phyloP scores from a whole-genome alignment of 257 asterid genomes.

The Salvia rosmarinus region DNA sequence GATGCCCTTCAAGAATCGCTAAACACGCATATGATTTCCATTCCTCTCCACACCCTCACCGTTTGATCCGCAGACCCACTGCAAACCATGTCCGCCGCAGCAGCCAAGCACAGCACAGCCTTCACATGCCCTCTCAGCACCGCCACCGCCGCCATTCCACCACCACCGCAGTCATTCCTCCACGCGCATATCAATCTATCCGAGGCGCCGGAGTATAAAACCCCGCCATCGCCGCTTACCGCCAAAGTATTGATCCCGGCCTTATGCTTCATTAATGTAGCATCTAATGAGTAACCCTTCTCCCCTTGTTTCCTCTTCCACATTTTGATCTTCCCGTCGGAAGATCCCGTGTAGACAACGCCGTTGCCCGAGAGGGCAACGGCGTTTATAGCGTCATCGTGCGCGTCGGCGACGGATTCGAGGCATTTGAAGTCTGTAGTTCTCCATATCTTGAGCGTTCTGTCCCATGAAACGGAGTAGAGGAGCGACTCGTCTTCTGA shows the following conservation, averaged over 20 bases:
- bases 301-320: constrained; percentile 53
- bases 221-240: constrained; percentile 48
- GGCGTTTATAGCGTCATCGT: constrained; percentile 78
- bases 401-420: constrained; percentile 68
- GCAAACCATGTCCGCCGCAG: constrained; percentile 51
- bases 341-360: constrained; percentile 64
- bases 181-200: constrained; percentile 59
- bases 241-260: constrained; percentile 74
- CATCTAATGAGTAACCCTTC: constrained; percentile 45
- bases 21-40: constrained; percentile 52
- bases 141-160: constrained; percentile 50
- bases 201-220: constrained; percentile 64
- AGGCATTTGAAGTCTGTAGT: constrained; percentile 64
- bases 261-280: constrained; percentile 54
- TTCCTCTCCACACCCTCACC: constrained; percentile 67
- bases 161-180: constrained; percentile 35
- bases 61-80: constrained; percentile 82
- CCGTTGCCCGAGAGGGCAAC: constrained; percentile 49
- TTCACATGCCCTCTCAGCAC: constrained; percentile 62
- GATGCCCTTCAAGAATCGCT: constrained; percentile 63
- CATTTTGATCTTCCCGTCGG: constrained; percentile 69
- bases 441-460: constrained; percentile 70
- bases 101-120: constrained; percentile 63
- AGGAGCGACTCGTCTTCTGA: constrained; percentile 53
- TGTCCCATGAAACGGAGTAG: constrained; percentile 87